These are phyloP conservation scores for Fusarium humuli DNA, from an alignment of 2,329 filamentous ascomycete species.

Conservation along the genomic window DNA sequence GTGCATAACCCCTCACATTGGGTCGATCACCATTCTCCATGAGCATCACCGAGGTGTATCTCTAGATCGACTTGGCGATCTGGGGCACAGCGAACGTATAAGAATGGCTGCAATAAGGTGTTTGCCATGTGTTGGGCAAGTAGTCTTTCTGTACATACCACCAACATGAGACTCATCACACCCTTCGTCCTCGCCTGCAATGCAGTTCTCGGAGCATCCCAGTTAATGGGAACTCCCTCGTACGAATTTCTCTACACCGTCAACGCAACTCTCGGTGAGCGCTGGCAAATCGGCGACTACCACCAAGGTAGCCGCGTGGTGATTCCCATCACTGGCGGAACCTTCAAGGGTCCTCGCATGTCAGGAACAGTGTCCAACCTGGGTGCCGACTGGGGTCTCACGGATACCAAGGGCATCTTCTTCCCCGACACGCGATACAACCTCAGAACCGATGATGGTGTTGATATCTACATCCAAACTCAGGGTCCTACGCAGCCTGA, in stretches of 20 bases:
- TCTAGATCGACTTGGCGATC: slow-evolving; percentile 8
- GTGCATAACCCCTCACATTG: slow-evolving; percentile 22
- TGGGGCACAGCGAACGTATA: neutral
- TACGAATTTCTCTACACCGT: slow-evolving; percentile 42
- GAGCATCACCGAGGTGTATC: slow-evolving; percentile 1
- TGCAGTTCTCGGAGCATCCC: slow-evolving; percentile 19
- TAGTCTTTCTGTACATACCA: neutral
- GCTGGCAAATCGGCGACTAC: slow-evolving; percentile 42
- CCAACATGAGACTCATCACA: slow-evolving; percentile 27
- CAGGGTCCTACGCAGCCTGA: slow-evolving; percentile 52
- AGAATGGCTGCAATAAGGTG: neutral
- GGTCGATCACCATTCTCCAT: slow-evolving; percentile 4
- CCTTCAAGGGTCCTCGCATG: slow-evolving; percentile 52
- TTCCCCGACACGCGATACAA: slow-evolving; percentile 55
- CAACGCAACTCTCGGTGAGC: slow-evolving; percentile 37
- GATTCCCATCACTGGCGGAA: slow-evolving; percentile 52
- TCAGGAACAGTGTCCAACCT: slow-evolving; percentile 47
- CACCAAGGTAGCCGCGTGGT: slow-evolving; percentile 40
- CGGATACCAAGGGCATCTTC: slow-evolving; percentile 52
- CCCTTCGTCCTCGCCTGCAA: neutral
- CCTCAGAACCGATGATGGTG: slow-evolving; percentile 54
- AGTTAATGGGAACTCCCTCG: slow-evolving; percentile 29
- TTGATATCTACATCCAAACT: slow-evolving; percentile 53
- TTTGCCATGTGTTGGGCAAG: accelerated
- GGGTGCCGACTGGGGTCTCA: slow-evolving; percentile 55